Evolutionary conservation across 495 filamentous ascomycete genomes (phyloP).

Genomic region (Rhizodiscina lignyota): DNA sequence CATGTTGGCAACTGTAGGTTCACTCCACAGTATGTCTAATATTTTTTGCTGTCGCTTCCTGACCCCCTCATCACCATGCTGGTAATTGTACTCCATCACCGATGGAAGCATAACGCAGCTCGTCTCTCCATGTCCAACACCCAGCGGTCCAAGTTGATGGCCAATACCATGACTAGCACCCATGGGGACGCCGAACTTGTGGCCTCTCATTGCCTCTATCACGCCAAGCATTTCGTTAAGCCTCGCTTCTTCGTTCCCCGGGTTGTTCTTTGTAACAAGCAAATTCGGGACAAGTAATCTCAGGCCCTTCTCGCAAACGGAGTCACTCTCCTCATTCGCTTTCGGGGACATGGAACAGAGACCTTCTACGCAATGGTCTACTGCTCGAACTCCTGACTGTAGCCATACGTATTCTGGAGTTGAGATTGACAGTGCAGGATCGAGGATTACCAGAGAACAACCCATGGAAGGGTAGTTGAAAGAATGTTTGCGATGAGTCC

Average conservation of each 20-base stretch:
- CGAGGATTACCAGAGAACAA: slow-evolving; percentile 38
- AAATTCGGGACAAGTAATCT: too few species aligned
- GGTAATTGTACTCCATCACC: slow-evolving; percentile 42
- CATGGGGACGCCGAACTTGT: slow-evolving; percentile 29
- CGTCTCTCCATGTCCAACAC: slow-evolving; percentile 49
- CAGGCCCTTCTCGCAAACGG: too few species aligned
- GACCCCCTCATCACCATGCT: slow-evolving; percentile 27
- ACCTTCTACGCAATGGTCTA: slow-evolving; percentile 50
- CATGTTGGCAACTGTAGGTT: slow-evolving; percentile 25
- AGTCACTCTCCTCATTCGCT: too few species aligned
- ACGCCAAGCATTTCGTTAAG: too few species aligned
- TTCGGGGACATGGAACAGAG: slow-evolving; percentile 35
- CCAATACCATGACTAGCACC: slow-evolving; percentile 51
- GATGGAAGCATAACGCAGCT: slow-evolving; percentile 46
- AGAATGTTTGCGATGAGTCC: slow-evolving; percentile 33
- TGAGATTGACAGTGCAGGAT: slow-evolving; percentile 34
- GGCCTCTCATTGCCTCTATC: slow-evolving; percentile 37
- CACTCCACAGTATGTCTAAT: slow-evolving; percentile 29
- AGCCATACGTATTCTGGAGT: slow-evolving; percentile 47
- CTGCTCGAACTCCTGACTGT: slow-evolving; percentile 40
- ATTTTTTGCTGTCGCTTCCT: slow-evolving; percentile 32
- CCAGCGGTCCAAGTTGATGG: slow-evolving; percentile 47
- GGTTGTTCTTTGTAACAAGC: too few species aligned
- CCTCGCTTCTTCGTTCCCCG: too few species aligned
- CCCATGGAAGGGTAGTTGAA: slow-evolving; percentile 30